Evolutionary conservation across 345 rosid genomes (phyloP), one percentile per base, ranked within the genome.

Genomic region (Raphanus sativus): DNA sequence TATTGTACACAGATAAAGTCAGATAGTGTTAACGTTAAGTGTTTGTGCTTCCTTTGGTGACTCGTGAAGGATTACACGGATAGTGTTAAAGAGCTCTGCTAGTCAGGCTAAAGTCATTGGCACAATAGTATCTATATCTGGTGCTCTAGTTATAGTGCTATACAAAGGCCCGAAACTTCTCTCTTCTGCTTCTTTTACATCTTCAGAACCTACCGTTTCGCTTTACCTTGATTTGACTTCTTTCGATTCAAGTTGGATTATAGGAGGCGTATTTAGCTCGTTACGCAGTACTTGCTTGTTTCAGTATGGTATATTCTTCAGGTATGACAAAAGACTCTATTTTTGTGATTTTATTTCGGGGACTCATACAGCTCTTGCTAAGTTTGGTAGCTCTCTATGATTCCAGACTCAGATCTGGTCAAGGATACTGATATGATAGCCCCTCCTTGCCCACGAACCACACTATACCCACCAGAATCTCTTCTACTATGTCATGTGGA

Each of bases 391-490:
- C 42, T 74, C 38, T 75, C 26, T 62, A 24, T 59, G 15, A n/a
- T 74, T 65, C 33, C 70, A 88, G 88, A 58, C 87, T 16, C 81
- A 62, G 38, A 30, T 86, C 54, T n/a, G n/a, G n/a, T n/a, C n/a
- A n/a, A n/a, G n/a, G n/a, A n/a, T n/a, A n/a, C n/a, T n/a, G n/a
- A n/a, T n/a, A n/a, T n/a, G n/a, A n/a, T n/a, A n/a, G n/a, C n/a
- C n/a, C n/a, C n/a, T n/a, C n/a, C n/a, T n/a, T n/a, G n/a, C n/a
- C n/a, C n/a, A n/a, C n/a, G n/a, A n/a, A n/a, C n/a, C n/a, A n/a
- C n/a, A n/a, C n/a, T n/a, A n/a, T n/a, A n/a, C n/a, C n/a, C 8
- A 34, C 38, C 8, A 34, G 38, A 34, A 34, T 34, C 38, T 34
- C 38, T 34, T 34, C 38, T 34, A 34, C 38, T 34, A 34, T 34